phyloP scores from a whole-genome alignment of 108 stramenopile species.

The Poteriospumella lacustris region DNA sequence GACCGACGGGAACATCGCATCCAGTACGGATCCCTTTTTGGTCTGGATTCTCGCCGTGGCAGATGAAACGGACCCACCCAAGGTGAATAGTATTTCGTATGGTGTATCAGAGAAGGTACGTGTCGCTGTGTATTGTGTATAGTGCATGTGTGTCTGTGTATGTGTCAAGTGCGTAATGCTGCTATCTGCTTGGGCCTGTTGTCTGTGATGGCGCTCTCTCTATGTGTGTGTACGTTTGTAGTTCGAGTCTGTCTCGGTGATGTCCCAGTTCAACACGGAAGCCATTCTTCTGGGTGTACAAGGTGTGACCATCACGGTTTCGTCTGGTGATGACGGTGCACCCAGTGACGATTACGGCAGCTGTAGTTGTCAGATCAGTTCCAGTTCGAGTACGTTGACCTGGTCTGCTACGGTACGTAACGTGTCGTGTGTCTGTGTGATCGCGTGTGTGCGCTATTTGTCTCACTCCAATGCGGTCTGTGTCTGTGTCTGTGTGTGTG shows the following conservation, averaged over 20 bases:
- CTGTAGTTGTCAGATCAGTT: slow-evolving; percentile 24
- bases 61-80: neutral
- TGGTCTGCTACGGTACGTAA: no score
- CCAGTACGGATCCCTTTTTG: slow-evolving; percentile 22
- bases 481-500: slow-evolving; percentile 37
- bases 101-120: neutral
- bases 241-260: neutral
- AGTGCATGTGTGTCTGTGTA: no score
- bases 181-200: neutral
- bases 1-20: neutral
- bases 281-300: neutral
- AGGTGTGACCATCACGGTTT: neutral
- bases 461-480: no score
- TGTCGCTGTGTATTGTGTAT: neutral
- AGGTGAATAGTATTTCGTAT: neutral
- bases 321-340: slow-evolving; percentile 22
- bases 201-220: neutral
- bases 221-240: neutral
- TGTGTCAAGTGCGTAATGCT: no score
- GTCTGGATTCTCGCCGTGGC: neutral
- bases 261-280: neutral
- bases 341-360: neutral
- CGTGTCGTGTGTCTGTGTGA: no score
- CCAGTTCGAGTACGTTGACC: slow-evolving; percentile 36
- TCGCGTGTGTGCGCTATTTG: no score